Conservation (phyloP, 1,284 basidiomycete genomes). For the Neonothopanus nambi region DNA sequence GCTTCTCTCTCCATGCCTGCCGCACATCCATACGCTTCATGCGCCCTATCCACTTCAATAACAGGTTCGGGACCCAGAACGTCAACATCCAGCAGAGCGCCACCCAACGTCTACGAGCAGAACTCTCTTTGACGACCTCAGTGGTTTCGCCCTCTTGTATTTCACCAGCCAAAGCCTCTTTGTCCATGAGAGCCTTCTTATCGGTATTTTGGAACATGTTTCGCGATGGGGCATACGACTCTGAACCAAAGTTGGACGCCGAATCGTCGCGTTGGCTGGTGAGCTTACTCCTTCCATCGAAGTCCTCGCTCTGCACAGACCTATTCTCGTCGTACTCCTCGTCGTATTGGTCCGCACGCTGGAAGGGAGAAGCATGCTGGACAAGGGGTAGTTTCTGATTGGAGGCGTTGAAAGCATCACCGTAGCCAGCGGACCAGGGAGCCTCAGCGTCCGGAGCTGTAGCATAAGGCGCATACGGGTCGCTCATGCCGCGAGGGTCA, state of each 20-base stretch:
- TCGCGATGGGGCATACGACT: slow-evolving; percentile 89
- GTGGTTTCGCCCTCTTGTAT: slow-evolving; percentile 83
- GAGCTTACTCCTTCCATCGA: slow-evolving; percentile 71
- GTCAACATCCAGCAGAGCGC: slow-evolving; percentile 88
- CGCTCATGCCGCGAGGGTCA: slow-evolving; percentile 64
- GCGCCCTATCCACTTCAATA: slow-evolving; percentile 73
- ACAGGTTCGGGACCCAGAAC: slow-evolving; percentile 83
- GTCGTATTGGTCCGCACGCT: slow-evolving; percentile 67
- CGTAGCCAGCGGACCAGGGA: slow-evolving; percentile 48
- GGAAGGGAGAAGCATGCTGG: slow-evolving; percentile 74
- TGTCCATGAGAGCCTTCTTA: slow-evolving; percentile 72
- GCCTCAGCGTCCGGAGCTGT: slow-evolving; percentile 40
- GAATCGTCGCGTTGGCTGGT: slow-evolving; percentile 78
- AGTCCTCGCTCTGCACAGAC: slow-evolving; percentile 75
- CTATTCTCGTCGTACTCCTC: slow-evolving; percentile 80
- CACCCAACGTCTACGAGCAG: slow-evolving; percentile 86
- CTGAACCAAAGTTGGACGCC: slow-evolving; percentile 79
- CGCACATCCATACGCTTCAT: slow-evolving; percentile 95
- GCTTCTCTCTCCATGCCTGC: slow-evolving; percentile 97
- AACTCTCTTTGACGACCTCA: slow-evolving; percentile 82
- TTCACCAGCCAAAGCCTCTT: slow-evolving; percentile 79
- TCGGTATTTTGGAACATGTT: slow-evolving; percentile 92
- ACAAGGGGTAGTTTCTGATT: slow-evolving; percentile 75
- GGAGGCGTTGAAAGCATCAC: slow-evolving; percentile 56
- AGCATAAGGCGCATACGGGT: slow-evolving; percentile 78